These are phyloP conservation scores for Leptographium radiaticola DNA, from an alignment of 2,329 filamentous ascomycete genomes.

Conservation along the genomic window DNA sequence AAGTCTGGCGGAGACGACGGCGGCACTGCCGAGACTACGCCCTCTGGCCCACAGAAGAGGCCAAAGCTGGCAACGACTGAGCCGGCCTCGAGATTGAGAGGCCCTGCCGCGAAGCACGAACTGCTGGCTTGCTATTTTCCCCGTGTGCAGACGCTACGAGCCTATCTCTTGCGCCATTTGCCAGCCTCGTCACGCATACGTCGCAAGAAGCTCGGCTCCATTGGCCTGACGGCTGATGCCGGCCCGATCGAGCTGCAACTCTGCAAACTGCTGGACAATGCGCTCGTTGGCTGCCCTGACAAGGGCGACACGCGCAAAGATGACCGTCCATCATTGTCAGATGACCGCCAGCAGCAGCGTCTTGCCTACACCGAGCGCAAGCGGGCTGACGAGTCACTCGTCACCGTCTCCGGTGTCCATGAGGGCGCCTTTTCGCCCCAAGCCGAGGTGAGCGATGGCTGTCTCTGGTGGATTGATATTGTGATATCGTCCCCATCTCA, in stretches of 20 bases:
- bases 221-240: slow-evolving; percentile 1
- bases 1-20: neutral
- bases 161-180: slow-evolving; percentile 54
- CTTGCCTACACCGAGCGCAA: slow-evolving; percentile 42
- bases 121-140: slow-evolving; percentile 59
- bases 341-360: slow-evolving; percentile 41
- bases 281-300: slow-evolving; percentile 46
- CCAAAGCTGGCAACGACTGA: neutral
- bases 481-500: neutral
- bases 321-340: slow-evolving; percentile 8
- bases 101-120: slow-evolving; percentile 31
- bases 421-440: slow-evolving; percentile 39
- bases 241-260: slow-evolving; percentile 28
- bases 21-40: neutral
- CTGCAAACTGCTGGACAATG: slow-evolving; percentile 51
- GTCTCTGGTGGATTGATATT: neutral
- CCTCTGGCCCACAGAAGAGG: neutral
- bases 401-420: slow-evolving; percentile 36
- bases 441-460: slow-evolving; percentile 38
- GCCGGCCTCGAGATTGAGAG: neutral
- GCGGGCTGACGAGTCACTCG: slow-evolving; percentile 41
- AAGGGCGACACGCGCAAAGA: neutral
- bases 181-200: slow-evolving; percentile 52
- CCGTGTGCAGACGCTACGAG: slow-evolving; percentile 51
- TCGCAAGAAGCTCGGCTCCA: slow-evolving; percentile 37